Percentiles rank a stretch among this genome's conserved stretches.
Evolutionary conservation across 148 eudicot genomes (phyloP).

Genomic region (Nyssa sinensis): DNA sequence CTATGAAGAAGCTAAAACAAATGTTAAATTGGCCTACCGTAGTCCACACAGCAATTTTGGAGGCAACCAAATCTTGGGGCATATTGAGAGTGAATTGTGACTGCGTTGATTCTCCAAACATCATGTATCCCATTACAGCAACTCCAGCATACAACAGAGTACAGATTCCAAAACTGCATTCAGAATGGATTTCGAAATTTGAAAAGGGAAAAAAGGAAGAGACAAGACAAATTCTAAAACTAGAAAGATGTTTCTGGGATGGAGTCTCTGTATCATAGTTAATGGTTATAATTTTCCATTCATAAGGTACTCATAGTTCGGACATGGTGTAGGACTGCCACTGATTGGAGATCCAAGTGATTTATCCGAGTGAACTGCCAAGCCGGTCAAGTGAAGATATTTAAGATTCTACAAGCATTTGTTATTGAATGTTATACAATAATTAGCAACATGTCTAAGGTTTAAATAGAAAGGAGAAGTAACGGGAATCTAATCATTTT

Average conservation of each 20-base stretch:
- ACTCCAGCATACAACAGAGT: constrained; percentile 74
- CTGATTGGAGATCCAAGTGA: neutral
- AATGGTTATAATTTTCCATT: neutral
- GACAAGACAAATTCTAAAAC: neutral
- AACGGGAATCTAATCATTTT: neutral
- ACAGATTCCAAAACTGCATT: constrained; percentile 69
- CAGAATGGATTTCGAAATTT: neutral
- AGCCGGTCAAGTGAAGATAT: neutral
- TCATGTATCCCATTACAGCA: constrained; percentile 78
- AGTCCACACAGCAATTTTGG: constrained; percentile 94
- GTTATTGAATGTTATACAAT: neutral
- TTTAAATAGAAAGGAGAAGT: neutral
- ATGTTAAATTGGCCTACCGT: constrained; percentile 49
- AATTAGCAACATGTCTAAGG: neutral
- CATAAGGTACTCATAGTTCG: neutral
- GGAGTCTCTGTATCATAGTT: no score
- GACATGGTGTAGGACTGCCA: neutral
- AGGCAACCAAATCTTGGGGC: constrained; percentile 66
- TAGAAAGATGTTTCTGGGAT: neutral
- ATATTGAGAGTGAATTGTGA: constrained; percentile 94
- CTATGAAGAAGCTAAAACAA: neutral
- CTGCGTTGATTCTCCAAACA: constrained; percentile 78
- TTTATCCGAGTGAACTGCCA: neutral
- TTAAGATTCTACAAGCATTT: neutral
- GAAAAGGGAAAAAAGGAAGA: no score